Percentiles rank a stretch among this genome's conserved stretches.
Conservation (phyloP, 495 filamentous ascomycete species). For the Neurospora tetraspora region DNA sequence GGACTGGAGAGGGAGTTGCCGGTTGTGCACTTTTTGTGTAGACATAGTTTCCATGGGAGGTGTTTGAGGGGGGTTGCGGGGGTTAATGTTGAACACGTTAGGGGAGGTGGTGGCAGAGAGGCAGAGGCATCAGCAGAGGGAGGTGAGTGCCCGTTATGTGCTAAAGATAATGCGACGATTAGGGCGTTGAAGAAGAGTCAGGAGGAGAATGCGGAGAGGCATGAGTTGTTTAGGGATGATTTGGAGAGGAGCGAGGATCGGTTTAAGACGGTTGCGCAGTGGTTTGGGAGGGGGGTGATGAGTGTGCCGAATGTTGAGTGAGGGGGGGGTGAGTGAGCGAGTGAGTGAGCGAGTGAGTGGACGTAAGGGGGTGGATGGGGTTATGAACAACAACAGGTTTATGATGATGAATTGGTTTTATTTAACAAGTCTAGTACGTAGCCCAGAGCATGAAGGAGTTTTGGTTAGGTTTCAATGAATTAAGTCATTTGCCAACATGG, state of each 20-base stretch:
- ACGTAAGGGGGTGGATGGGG: neutral
- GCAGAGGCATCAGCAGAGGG: slow-evolving; percentile 44
- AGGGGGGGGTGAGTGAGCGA: too few species aligned
- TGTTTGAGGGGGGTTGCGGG: slow-evolving; percentile 48
- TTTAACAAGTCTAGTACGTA: neutral
- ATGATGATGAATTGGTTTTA: neutral
- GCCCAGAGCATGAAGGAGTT: neutral
- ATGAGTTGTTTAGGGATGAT: slow-evolving; percentile 81
- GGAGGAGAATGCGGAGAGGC: slow-evolving; percentile 76
- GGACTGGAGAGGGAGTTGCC: slow-evolving; percentile 68
- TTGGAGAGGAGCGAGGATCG: slow-evolving; percentile 70
- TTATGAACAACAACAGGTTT: neutral
- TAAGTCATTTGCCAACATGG: neutral
- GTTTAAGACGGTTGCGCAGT: slow-evolving; percentile 84
- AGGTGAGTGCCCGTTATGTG: slow-evolving; percentile 73
- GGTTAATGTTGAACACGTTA: slow-evolving; percentile 10
- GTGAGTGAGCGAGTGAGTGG: too few species aligned
- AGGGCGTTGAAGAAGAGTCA: slow-evolving; percentile 76
- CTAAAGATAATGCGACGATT: slow-evolving; percentile 73
- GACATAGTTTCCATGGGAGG: slow-evolving; percentile 88
- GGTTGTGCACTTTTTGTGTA: slow-evolving; percentile 90
- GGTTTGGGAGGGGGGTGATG: slow-evolving; percentile 94
- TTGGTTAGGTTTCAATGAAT: neutral
- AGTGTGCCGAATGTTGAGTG: slow-evolving; percentile 29
- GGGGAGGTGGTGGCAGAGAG: slow-evolving; percentile 10